Percentiles rank a stretch among this genome's conserved stretches.
phyloP scores from a whole-genome alignment of 176 grass and related monocot genomes.

The Canna indica region DNA sequence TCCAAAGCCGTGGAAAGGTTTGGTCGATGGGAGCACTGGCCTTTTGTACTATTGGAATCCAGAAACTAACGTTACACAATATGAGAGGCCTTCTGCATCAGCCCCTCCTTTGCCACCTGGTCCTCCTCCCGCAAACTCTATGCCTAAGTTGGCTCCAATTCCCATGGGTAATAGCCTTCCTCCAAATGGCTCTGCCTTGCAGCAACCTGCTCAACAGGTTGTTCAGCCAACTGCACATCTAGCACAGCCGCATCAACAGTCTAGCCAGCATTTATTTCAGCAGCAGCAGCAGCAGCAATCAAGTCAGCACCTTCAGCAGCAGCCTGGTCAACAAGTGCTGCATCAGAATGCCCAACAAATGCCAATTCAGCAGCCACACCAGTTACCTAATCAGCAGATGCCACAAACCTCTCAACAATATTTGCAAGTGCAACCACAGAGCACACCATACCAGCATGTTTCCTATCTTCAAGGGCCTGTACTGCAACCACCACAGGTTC shows the following conservation, averaged over 20 bases:
- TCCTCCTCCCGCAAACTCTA: constrained; percentile 17
- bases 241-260: constrained; percentile 21
- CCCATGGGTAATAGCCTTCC: constrained; percentile 19
- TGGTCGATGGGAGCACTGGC: constrained; percentile 55
- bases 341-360: constrained; percentile 35
- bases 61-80: constrained; percentile 84
- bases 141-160: constrained; percentile 21
- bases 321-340: constrained; percentile 18
- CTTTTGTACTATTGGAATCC: constrained; percentile 92
- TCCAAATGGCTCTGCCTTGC: constrained; percentile 10
- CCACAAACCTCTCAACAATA: constrained; percentile 25
- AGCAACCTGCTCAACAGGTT: constrained; percentile 22
- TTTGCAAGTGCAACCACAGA: constrained; percentile 11
- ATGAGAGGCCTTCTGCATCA: constrained; percentile 41
- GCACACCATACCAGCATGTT: constrained; percentile 50
- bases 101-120: constrained; percentile 25
- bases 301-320: constrained; percentile 12
- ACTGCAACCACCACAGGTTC: constrained; percentile 13
- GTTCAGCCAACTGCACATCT: constrained; percentile 24
- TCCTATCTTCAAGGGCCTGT: constrained; percentile 35
- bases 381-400: constrained; percentile 35
- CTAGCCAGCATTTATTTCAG: constrained; percentile 31
- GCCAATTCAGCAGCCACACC: constrained; percentile 41
- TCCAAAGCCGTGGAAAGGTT: constrained; percentile 69
- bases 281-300: constrained; percentile 21